Base-by-base conservation (phyloP, 192 early-diverging fungal genomes). In the Umbelopsis ramanniana region DNA sequence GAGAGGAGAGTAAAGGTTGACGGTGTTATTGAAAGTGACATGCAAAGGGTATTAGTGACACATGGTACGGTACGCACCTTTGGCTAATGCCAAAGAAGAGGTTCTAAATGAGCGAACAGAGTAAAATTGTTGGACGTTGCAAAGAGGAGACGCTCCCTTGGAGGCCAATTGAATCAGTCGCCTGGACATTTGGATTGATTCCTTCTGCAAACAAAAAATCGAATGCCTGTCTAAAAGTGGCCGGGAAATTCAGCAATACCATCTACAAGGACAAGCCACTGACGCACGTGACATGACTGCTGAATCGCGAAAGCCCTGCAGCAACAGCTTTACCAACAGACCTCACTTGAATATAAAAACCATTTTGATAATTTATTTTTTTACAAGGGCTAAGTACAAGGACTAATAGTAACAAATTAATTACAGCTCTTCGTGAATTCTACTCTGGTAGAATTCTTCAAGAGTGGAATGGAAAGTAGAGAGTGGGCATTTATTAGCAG, bases 81-180 rank as follows among this genome's bases (percentile, higher is more conserved):
- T 63, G 26, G 57, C 57, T 19, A 63, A 37, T 63, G 29, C 57
- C 17, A 63, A 29, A 37, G 57, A 7, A 15, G 57, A 63, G 12
- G 57, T 63, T 37, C 57, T 11, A 26, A 63, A 63, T 35, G 57
- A 37, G 26, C 57, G 57, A 63, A 63, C 57, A 19, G 57, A 37
- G 5, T 50, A 15, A 50, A 50, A 50, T 63, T 35, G 57, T 63
- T 63, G 26, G 15, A 35, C 33, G 37, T 63, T 63, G 26, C 33
- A 63, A 22, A 63, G 17, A 63, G 57, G 57, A 63, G 26, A 17
- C 33, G n/a, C 57, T 63, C 57, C 57, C 57, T 63, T 63, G 57
- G 57, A 63, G 57, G 57, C 57, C 33, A 63, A 35, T 63, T 63
- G 57, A 37, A 63, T 29, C 7, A 63, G 33, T 63, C 57, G 57